phyloP scores from a whole-genome alignment of 768 basidiomycete genomes.

The Phlebiopsis flavidoalba region DNA sequence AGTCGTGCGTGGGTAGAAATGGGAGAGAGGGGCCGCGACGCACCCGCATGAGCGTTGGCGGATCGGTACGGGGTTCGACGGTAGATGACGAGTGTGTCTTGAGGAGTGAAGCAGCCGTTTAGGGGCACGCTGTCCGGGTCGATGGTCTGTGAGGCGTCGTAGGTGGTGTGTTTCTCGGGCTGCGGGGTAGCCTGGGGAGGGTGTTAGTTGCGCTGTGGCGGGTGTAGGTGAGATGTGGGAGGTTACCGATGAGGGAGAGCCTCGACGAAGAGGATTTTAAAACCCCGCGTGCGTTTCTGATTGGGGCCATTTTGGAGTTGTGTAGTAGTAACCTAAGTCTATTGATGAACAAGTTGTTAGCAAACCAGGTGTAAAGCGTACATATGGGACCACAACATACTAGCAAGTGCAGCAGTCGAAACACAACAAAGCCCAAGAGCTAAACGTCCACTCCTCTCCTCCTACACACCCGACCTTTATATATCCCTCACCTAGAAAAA shows the following conservation, averaged over 20 bases:
- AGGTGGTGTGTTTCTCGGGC: constrained; percentile 23
- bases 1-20: not conserved
- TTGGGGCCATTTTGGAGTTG: constrained; percentile 16
- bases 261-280: constrained; percentile 25
- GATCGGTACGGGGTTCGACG: constrained; percentile 18
- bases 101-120: constrained; percentile 24
- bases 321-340: too few relatives aligned
- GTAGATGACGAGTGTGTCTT: constrained; percentile 21
- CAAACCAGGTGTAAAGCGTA: too few relatives aligned
- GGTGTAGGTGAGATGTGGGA: too few relatives aligned
- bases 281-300: constrained; percentile 23
- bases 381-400: too few relatives aligned
- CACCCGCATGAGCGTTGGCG: constrained; percentile 14
- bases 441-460: too few relatives aligned
- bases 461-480: too few relatives aligned
- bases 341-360: too few relatives aligned
- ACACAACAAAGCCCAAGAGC: too few relatives aligned
- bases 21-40: not conserved
- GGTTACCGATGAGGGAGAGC: constrained; percentile 22
- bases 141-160: constrained; percentile 23
- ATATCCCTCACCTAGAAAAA: too few relatives aligned
- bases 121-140: constrained; percentile 23
- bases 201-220: not conserved
- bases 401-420: too few relatives aligned
- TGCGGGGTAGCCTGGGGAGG: constrained; percentile 16